Conservation (phyloP, 805 yeast genomes). For the Candida methanosorbosa region DNA sequence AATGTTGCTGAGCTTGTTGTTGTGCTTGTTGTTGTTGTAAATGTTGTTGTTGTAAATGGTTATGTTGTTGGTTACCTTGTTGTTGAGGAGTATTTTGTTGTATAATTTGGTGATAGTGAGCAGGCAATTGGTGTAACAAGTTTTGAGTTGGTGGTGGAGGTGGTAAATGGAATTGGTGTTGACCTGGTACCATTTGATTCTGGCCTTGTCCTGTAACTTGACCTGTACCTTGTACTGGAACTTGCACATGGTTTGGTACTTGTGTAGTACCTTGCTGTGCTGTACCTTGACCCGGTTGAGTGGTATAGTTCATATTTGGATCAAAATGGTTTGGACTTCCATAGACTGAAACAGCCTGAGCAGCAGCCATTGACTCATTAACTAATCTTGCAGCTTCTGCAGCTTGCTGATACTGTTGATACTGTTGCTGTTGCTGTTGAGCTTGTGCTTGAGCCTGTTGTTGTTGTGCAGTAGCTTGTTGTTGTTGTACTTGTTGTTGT, state of each 20-base stretch:
- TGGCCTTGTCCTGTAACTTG: background rate
- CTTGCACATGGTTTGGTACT: background rate
- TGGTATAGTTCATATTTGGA: background rate
- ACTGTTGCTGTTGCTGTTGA: background rate
- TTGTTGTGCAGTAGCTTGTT: background rate
- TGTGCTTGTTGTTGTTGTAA: constrained; percentile 4
- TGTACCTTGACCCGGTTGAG: too few species aligned
- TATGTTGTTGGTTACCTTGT: background rate
- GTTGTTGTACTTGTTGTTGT: background rate
- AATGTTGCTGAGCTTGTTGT: constrained; percentile 3
- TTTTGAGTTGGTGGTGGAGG: background rate
- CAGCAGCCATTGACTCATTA: constrained; percentile 1
- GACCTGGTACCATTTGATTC: background rate
- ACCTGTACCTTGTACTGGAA: background rate
- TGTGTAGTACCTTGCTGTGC: too few species aligned
- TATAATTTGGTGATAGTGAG: background rate
- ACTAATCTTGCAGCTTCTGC: constrained; percentile 1
- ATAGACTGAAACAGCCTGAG: background rate
- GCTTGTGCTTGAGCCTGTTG: background rate
- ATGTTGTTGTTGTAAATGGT: background rate
- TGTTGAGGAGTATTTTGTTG: background rate
- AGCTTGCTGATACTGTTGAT: background rate
- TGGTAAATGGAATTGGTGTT: background rate
- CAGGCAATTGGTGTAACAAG: background rate
- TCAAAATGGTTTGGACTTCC: background rate